These are phyloP conservation scores for Rubus idaeus DNA, from an alignment of 306 rosid genomes.

Conservation along the genomic window DNA sequence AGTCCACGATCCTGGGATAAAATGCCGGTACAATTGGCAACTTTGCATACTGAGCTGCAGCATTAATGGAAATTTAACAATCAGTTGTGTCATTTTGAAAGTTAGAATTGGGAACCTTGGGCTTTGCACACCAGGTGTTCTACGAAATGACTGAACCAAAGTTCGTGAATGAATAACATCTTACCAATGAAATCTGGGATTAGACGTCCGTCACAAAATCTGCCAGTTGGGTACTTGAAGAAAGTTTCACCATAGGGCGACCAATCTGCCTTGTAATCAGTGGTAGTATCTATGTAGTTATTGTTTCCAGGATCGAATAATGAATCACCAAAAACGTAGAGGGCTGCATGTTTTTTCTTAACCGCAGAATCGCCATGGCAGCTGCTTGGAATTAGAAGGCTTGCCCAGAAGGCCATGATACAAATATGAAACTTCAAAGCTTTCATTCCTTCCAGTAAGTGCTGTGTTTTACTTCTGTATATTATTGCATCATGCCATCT, in stretches of 20 bases:
- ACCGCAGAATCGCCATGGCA: neutral
- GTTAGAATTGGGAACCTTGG: too few relatives aligned
- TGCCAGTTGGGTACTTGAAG: constrained; percentile 42
- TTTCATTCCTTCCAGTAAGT: neutral
- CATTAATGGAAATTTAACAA: neutral
- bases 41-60: constrained; percentile 58
- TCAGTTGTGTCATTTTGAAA: neutral
- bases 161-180: neutral
- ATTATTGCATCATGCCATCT: neutral
- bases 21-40: constrained; percentile 48
- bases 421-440: neutral
- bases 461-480: neutral
- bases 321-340: constrained; percentile 48
- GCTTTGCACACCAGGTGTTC: neutral
- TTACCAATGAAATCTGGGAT: constrained; percentile 48
- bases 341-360: constrained; percentile 20
- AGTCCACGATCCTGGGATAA: constrained; percentile 36
- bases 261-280: constrained; percentile 22
- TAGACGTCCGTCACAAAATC: constrained; percentile 40
- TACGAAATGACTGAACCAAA: neutral
- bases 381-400: neutral
- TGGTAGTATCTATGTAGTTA: constrained; percentile 41
- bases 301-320: constrained; percentile 47
- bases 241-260: constrained; percentile 43
- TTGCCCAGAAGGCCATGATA: neutral